Base-by-base conservation (phyloP, 2,329 filamentous ascomycete genomes). In the Alternaria tenuissima region DNA sequence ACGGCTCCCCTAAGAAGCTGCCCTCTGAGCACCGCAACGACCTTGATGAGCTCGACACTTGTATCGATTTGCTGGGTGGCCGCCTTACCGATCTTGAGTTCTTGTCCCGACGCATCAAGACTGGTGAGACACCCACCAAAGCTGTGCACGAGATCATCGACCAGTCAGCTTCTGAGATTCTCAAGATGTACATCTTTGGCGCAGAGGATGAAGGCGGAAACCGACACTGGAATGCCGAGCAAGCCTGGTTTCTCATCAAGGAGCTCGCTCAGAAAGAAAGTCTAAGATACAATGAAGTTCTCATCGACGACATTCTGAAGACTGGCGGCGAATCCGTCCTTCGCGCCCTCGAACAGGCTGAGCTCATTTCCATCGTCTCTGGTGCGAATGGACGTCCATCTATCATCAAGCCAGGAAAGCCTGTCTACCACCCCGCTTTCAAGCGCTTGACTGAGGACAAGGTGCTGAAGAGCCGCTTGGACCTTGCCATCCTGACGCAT, bases 51-150 rank as follows among this genome's bases (percentile, higher is more conserved):
- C 85, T 99, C 2, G 93, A 97, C 71, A 85, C 85, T 28, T 94
- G 91, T 68, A 96, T 98, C 65, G 86, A 89, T 28, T 86, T 89
- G 0, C 85, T 99, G 1, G 95, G 95, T 22, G 95, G 95, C 2
- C 91, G 95, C 4, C 85, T 99, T n/a, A 97, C 93, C 0, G 95
- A 99, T 73, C 88, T 99, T 20, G 94, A 98, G 75, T 96, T 95
- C 73, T 87, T 99, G 43, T 91, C 94, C n/a, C 88, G 94, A 36
- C 87, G 95, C 18, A 91, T 99, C 69, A 92, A 93, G 79, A 88
- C 91, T 1, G 94, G 95, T 16, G 93, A 97, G 76, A 90, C 86
- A 2, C 95, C 95, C 0, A 86, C 85, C 64, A 85, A 90, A 67
- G 95, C 95, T 3, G 90, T 97, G 3, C 84, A 88, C 22, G 93